phyloP scores from a whole-genome alignment of 75 land plant genomes.

The Isoetes taiwanensis region DNA sequence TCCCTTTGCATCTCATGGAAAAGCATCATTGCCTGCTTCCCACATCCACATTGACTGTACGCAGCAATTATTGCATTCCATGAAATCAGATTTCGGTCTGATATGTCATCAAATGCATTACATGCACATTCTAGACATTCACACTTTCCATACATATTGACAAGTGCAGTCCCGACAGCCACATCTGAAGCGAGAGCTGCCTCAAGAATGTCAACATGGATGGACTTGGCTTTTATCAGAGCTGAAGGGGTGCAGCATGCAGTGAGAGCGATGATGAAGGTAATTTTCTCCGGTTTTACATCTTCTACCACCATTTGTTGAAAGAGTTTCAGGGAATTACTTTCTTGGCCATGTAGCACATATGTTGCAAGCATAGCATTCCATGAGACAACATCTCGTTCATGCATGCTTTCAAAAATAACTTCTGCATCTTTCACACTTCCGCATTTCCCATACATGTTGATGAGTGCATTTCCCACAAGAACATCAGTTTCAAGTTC shows the following conservation, averaged over 20 bases:
- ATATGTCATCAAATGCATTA: neutral
- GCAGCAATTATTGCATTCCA: conserved; percentile 3
- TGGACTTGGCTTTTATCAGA: conserved; percentile 22
- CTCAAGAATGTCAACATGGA: no score
- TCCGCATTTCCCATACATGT: conserved; percentile 14
- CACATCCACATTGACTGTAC: neutral
- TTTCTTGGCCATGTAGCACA: conserved; percentile 9
- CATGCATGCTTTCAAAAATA: neutral
- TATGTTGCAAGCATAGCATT: conserved; percentile 14
- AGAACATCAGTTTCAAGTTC: neutral
- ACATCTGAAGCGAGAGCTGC: no score
- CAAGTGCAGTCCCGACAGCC: neutral
- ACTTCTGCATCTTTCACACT: conserved; percentile 5
- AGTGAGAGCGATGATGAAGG: conserved; percentile 20
- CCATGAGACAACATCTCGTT: conserved; percentile 12
- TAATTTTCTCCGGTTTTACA: conserved; percentile 11
- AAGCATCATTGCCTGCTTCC: neutral
- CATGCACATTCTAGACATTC: neutral
- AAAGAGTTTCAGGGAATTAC: conserved; percentile 14
- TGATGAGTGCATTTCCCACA: conserved; percentile 13
- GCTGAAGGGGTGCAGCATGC: conserved; percentile 45
- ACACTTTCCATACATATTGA: conserved; percentile 7
- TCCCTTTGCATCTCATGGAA: neutral
- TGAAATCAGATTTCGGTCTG: neutral
- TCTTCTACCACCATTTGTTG: conserved; percentile 7